phyloP scores from a whole-genome alignment of 768 basidiomycete genomes.

The Neoboletus magnificus region DNA sequence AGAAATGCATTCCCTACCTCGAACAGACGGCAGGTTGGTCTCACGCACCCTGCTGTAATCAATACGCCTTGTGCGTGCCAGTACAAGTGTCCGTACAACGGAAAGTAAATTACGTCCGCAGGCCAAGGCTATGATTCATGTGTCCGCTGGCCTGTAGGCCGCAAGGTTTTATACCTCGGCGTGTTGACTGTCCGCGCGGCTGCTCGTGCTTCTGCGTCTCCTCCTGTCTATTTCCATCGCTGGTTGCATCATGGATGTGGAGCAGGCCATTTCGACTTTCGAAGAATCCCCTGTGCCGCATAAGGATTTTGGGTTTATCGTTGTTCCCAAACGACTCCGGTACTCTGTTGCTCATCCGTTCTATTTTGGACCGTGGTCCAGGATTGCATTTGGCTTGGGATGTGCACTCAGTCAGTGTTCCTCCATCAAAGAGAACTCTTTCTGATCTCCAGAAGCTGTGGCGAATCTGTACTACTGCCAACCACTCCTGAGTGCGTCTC shows the following conservation, averaged over 20 bases:
- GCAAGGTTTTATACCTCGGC: constrained; percentile 11
- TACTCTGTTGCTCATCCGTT: constrained; percentile 6
- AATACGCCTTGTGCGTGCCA: background rate
- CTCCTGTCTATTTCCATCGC: background rate
- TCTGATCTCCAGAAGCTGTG: constrained; percentile 32
- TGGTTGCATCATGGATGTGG: constrained; percentile 16
- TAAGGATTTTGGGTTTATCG: constrained; percentile 13
- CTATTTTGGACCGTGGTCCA: constrained; percentile 13
- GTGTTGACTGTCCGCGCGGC: background rate
- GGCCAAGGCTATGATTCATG: constrained; percentile 17
- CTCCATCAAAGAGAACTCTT: background rate
- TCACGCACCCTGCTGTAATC: background rate
- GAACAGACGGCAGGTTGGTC: background rate
- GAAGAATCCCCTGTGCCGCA: background rate
- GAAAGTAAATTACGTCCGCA: constrained; percentile 2
- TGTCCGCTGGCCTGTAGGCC: background rate
- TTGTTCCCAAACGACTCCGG: constrained; percentile 15
- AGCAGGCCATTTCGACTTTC: constrained; percentile 1
- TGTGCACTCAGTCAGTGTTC: constrained; percentile 19
- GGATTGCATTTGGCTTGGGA: constrained; percentile 13
- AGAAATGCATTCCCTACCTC: background rate
- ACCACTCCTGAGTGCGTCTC: constrained; percentile 62
- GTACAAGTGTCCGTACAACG: background rate
- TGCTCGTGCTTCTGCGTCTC: background rate
- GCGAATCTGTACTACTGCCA: constrained; percentile 81